Base-by-base conservation (phyloP, 1,284 basidiomycete species). In the Rhodotorula sp. region DNA sequence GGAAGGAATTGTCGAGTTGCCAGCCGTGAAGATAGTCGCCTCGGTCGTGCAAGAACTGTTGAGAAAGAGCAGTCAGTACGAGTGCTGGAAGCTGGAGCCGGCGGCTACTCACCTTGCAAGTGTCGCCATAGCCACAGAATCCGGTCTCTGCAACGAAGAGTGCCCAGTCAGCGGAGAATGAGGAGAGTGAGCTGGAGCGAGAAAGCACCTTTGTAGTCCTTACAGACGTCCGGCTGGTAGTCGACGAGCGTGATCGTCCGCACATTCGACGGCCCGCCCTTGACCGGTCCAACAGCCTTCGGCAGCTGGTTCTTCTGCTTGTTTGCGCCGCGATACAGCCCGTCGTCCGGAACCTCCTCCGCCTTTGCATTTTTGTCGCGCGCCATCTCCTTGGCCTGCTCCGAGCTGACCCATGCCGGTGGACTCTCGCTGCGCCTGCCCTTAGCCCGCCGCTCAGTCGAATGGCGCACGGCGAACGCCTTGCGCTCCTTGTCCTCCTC, bases 181-280 rank as follows among this genome's bases (percentile, higher is more conserved):
- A 4, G 60, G 62, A 52, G 47, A 62, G 31, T 51, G 59, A 37
- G 64, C 50, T 71, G 55, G 30, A 40, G 18, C 52, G 16, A 48
- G 18, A 26, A 53, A 86, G 68, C 73, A 91, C 91, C 91, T 87
- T 97, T 98, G 82, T 99, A 99, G 81, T 98, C 94, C 81, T 99
- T 99, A 82, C 96, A 99, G 28, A 98, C 92, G 78, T 98, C 95
- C 5, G 96, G 95, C 81, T 99, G 96, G 81, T 98, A 99, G 83
- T 99, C 96, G 60, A 93, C 86, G 66, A 98, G 88, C 1, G 95
- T 98, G 64, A 97, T 94, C 2, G 91, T 94, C 66, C 93, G 86
- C 74, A 99, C 94, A 68, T 95, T 97, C 77, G 83, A 89, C 13
- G 87, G 77, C 1, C 78, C 78, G 40, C 56, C 73, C 72, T 73